Conservation (phyloP, 2,329 filamentous ascomycete genomes). For the Nigrospora sphaerica region DNA sequence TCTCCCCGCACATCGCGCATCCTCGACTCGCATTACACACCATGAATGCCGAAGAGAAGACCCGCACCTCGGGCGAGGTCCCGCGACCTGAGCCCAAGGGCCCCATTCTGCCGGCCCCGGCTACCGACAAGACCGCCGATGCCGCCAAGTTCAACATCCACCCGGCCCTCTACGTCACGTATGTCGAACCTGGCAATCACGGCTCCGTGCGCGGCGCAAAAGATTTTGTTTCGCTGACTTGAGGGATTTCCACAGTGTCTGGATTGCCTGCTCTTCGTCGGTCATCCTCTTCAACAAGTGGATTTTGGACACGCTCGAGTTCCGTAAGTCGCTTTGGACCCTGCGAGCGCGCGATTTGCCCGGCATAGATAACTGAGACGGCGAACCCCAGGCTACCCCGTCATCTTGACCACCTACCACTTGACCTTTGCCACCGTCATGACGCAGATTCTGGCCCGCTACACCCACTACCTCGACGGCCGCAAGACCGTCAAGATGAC, state of each 20-base stretch:
- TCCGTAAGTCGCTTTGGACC: conserved; percentile 51
- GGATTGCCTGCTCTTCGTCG: conserved; percentile 87
- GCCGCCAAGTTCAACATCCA: conserved; percentile 62
- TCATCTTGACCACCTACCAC: conserved; percentile 94
- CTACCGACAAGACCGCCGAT: conserved; percentile 54
- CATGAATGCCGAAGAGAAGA: conserved; percentile 72
- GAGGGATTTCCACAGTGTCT: conserved; percentile 50
- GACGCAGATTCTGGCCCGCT: conserved; percentile 88
- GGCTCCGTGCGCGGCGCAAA: not conserved
- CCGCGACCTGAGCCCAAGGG: conserved; percentile 49
- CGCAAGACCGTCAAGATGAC: conserved; percentile 98
- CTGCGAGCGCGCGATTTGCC: too few relatives aligned
- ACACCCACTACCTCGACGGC: conserved; percentile 83
- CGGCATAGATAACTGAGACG: too few relatives aligned
- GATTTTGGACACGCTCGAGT: conserved; percentile 79
- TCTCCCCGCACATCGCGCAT: too few relatives aligned
- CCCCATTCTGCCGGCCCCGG: conserved; percentile 68
- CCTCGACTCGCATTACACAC: conserved; percentile 12
- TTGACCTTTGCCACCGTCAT: conserved; percentile 86
- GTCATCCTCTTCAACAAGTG: conserved; percentile 99
- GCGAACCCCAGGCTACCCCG: conserved; percentile 50
- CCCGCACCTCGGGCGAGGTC: conserved; percentile 72
- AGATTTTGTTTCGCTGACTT: not conserved
- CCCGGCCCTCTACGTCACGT: conserved; percentile 79
- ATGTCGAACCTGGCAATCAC: conserved; percentile 21